These are phyloP conservation scores for Caryopteris hybrid DNA, from an alignment of 305 asterid species.

Conservation along the genomic window DNA sequence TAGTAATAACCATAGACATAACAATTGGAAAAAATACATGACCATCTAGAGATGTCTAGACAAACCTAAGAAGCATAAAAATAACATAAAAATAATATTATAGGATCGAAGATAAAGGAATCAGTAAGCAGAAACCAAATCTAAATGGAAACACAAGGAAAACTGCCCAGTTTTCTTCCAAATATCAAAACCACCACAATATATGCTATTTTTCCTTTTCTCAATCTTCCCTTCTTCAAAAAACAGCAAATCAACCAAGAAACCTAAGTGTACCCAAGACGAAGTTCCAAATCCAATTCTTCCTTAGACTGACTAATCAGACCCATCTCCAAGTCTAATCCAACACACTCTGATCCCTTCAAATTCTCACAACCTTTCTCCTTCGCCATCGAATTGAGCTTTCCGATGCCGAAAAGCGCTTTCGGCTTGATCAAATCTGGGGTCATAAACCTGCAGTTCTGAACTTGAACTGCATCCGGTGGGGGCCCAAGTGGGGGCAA, in stretches of 20 bases:
- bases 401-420: constrained; percentile 26
- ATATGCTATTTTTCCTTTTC: background rate
- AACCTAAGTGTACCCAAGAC: constrained; percentile 53
- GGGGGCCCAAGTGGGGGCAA: constrained; percentile 25
- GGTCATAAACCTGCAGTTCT: no score
- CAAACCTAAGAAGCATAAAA: background rate
- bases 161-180: background rate
- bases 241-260: no score
- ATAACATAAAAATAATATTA: background rate
- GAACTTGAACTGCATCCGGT: no score
- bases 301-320: constrained; percentile 33
- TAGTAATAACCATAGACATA: background rate
- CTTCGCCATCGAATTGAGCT: background rate
- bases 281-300: constrained; percentile 83
- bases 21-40: background rate
- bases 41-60: background rate
- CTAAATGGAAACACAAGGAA: background rate
- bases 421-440: constrained; percentile 28
- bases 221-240: background rate
- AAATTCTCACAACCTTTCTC: constrained; percentile 15
- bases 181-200: no score
- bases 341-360: constrained; percentile 30
- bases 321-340: constrained; percentile 73
- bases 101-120: background rate
- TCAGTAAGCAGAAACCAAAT: no score